Base-by-base conservation (phyloP, 306 rosid species). In the Vigna unguiculata region DNA sequence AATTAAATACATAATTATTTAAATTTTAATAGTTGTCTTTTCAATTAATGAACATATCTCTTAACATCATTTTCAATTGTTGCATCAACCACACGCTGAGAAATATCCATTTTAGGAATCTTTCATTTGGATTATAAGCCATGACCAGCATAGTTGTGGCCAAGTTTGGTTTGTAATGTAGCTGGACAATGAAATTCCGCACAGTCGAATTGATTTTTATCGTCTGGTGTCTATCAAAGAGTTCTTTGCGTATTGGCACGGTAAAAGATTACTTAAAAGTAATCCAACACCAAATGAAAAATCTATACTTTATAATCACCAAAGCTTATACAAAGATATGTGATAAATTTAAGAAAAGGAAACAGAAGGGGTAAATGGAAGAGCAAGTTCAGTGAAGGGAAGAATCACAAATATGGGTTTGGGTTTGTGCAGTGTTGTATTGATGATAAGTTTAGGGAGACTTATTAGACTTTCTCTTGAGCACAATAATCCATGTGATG, bases 401-500 rank as follows among this genome's bases (percentile, higher is more conserved):
- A 11, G n/a, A 57, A 57, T 59, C 15, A 24, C 63, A 57, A 43
- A 16, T 57, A 0, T 54, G 28, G 15, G 0, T 52, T 67, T 45
- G 14, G 78, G 72, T 19, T n/a, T 87, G 67, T 45, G 84, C 82
- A 53, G 79, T 87, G 89, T 75, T 79, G 79, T 75, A 80, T 16
- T 85, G 87, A 61, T 87, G 90, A 20, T 60, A 83, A 4, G 89
- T 89, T 79, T 88, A 84, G 49, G 91, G 85, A 17, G 90, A 82
- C 38, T 80, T 78, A 20, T 32, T 81, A 10, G 83, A 78, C 45
- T 83, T 95, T 83, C 85, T 86, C 83, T 79, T 89, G 81, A 85
- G 68, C 7, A 88, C 91, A 19, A 93, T 80, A 54, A 86, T 22
- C 98, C 98, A 93, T 75, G 97, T 94, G 54, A 94, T 17, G 7